These are phyloP conservation scores for Amylostereum areolatum DNA, from an alignment of 1,284 basidiomycete species.

Conservation along the genomic window DNA sequence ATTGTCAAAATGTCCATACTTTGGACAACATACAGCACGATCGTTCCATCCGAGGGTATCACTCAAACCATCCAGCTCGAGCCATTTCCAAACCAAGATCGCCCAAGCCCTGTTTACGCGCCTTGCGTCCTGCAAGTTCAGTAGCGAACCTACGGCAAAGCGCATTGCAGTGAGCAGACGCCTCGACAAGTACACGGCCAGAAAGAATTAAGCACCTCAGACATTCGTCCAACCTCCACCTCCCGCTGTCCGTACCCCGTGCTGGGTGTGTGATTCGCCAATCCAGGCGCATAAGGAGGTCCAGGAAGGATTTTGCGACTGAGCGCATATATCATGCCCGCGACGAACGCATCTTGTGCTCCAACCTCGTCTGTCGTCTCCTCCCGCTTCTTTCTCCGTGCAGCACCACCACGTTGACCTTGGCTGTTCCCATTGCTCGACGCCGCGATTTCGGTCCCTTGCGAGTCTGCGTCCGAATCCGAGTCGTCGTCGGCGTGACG, in stretches of 20 bases:
- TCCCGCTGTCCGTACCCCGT: constrained; percentile 24
- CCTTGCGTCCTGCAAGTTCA: constrained; percentile 69
- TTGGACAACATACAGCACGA: too few species aligned
- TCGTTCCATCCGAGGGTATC: too few species aligned
- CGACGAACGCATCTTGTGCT: constrained; percentile 73
- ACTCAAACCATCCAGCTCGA: constrained; percentile 63
- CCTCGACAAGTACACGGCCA: constrained; percentile 6
- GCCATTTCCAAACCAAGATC: constrained; percentile 69
- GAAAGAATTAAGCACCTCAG: constrained; percentile 40
- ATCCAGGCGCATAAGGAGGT: constrained; percentile 59
- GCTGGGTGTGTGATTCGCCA: constrained; percentile 24
- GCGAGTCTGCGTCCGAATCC: constrained; percentile 41
- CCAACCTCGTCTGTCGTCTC: constrained; percentile 58
- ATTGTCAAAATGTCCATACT: too few species aligned
- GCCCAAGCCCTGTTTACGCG: constrained; percentile 49
- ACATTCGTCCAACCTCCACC: constrained; percentile 74
- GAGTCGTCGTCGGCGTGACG: constrained; percentile 27
- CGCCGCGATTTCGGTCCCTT: constrained; percentile 44
- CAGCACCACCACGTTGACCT: not conserved
- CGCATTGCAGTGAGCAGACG: not conserved
- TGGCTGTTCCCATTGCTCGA: constrained; percentile 9
- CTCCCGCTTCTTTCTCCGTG: constrained; percentile 15
- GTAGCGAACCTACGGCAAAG: constrained; percentile 56
- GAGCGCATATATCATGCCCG: constrained; percentile 74
- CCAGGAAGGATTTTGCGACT: constrained; percentile 63